Conservation (phyloP, 139 green algal genomes). For the Dunaliella primolecta region DNA sequence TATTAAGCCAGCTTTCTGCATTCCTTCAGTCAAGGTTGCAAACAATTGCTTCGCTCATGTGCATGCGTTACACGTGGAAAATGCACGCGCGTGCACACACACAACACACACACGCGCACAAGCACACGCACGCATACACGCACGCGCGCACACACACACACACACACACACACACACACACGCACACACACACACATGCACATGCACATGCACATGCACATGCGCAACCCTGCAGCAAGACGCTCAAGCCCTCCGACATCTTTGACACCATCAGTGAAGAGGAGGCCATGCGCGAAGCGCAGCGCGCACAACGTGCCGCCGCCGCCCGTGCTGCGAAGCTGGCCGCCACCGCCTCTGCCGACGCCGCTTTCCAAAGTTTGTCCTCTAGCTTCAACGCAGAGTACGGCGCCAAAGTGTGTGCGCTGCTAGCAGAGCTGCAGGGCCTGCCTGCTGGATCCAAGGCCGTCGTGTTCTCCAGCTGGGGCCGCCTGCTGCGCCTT, state of each 20-base stretch:
- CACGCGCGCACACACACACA: neutral
- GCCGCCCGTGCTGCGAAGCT: neutral
- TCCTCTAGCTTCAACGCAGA: constrained; percentile 15
- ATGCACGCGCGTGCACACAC: too few relatives aligned
- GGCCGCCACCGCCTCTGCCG: neutral
- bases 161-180: neutral
- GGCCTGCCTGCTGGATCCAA: constrained; percentile 32
- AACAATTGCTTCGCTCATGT: too few relatives aligned
- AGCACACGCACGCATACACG: too few relatives aligned
- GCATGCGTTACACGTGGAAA: too few relatives aligned
- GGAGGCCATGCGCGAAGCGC: neutral
- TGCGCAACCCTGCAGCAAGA: neutral
- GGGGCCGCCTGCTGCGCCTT: constrained; percentile 53
- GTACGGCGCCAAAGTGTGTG: constrained; percentile 57
- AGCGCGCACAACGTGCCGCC: neutral
- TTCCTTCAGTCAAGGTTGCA: too few relatives aligned
- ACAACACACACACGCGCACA: too few relatives aligned
- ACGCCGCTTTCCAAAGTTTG: neutral
- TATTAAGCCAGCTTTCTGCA: too few relatives aligned
- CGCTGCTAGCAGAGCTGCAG: constrained; percentile 45
- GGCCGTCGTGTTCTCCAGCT: constrained; percentile 31
- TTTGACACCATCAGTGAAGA: constrained; percentile 42
- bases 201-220: neutral
- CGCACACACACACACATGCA: neutral
- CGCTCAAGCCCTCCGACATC: constrained; percentile 33